Base-by-base conservation (phyloP, 257 asterid species). In the Solanum sparsipilum region DNA sequence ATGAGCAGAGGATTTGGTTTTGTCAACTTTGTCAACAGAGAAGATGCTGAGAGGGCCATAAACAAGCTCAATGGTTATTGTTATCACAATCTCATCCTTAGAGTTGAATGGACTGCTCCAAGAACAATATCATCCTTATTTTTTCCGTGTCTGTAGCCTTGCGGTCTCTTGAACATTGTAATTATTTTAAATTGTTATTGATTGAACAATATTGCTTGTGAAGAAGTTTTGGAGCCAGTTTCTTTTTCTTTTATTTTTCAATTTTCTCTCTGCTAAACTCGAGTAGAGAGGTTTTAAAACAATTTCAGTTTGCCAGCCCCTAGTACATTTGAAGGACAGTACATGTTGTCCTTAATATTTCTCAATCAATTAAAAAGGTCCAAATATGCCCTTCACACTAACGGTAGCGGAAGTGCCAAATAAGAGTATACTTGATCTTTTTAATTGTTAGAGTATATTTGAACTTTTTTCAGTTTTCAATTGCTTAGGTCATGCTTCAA, bases 61-160 rank as follows among this genome's bases (percentile, higher is more conserved):
- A 94, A 92, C 88, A 96, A 96, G 35, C 98, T 96, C 9, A 94
- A 94, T 87, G 98, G 98, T 7, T 94, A 95, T 91, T 98, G 98
- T 73, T 96, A 95, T 84, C 98, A 95, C 68, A 96, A 94, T 88
- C 98, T 95, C 81, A 96, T 95, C 88, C 96, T 96, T 13, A 93
- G 98, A 90, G 99, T 96, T 89, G 99, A 96, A 90, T 95, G 98
- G 99, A 98, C 98, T 81, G 98, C 99, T 75, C 99, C 99, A 7
- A 92, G 29, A 38, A 13, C 60, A 76, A 76, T 23, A 39, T 34
- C 52, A 23, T 38, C 21, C 12, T 56, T 75, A 39, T 76, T 76
- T 76, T 6, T 21, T 41, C 8, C 4, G 46, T 11, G 7, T 34
- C 27, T 31, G 32, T 72, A n/a, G 79, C 15, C 6, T 32, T 34